phyloP scores from a whole-genome alignment of 1,284 basidiomycete genomes.

The Apiotrichum siamense region DNA sequence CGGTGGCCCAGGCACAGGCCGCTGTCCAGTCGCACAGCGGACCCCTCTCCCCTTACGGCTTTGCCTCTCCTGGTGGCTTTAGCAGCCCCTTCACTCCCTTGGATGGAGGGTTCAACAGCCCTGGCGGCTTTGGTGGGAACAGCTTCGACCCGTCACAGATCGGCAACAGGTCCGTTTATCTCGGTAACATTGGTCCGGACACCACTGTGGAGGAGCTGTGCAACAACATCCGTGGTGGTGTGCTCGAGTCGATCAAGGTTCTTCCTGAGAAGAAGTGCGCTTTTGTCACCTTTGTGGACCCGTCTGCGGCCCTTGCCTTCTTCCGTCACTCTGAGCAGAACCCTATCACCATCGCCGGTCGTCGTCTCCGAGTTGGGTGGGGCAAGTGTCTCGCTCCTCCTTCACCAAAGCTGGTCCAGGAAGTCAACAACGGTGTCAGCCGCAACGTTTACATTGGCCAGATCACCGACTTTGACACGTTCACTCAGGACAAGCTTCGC shows the following conservation, averaged over 20 bases:
- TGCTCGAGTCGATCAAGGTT: conserved; percentile 17
- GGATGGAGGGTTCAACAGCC: conserved; percentile 1
- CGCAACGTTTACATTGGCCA: conserved; percentile 92
- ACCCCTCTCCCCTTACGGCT: conserved; percentile 31
- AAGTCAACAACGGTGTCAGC: conserved; percentile 83
- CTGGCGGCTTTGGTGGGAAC: conserved; percentile 14
- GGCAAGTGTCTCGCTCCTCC: conserved; percentile 84
- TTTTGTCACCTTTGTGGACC: conserved; percentile 88
- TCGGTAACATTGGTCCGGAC: conserved; percentile 91
- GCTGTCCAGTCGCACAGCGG: conserved; percentile 44
- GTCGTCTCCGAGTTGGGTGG: conserved; percentile 90
- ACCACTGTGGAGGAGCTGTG: conserved; percentile 86
- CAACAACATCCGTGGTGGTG: conserved; percentile 86
- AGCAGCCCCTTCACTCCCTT: conserved; percentile 3
- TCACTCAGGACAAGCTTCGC: conserved; percentile 76
- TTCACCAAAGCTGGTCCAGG: conserved; percentile 64
- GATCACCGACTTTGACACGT: conserved; percentile 83
- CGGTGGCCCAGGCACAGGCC: conserved; percentile 56
- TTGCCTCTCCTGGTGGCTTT: conserved; percentile 26
- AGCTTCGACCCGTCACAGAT: conserved; percentile 20
- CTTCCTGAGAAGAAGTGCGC: conserved; percentile 23
- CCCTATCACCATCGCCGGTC: conserved; percentile 80
- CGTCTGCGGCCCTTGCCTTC: conserved; percentile 81
- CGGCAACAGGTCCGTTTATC: conserved; percentile 76
- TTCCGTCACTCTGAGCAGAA: conserved; percentile 81